Conservation (phyloP, 1,284 basidiomycete species). For the Irpex sp. region DNA sequence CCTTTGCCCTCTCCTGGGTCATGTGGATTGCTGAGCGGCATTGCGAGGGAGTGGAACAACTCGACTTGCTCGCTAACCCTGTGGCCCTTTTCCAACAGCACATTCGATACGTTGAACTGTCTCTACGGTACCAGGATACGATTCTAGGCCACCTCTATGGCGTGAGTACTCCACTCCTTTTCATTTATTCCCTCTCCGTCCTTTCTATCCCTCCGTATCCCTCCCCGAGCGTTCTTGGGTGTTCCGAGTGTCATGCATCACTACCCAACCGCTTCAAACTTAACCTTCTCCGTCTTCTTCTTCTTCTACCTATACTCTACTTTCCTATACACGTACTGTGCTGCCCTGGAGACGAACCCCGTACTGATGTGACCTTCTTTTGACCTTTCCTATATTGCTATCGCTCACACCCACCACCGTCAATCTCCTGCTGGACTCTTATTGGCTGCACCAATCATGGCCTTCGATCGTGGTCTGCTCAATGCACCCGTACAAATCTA, state of each 20-base stretch:
- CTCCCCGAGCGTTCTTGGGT: neutral
- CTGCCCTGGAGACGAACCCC: constrained; percentile 5
- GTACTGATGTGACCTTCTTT: constrained; percentile 4
- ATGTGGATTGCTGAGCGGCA: neutral
- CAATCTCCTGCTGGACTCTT: neutral
- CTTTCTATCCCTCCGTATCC: neutral
- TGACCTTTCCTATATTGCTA: constrained; percentile 1
- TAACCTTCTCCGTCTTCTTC: neutral
- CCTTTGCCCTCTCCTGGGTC: neutral
- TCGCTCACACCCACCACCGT: neutral
- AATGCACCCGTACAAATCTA: neutral
- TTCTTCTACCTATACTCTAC: neutral
- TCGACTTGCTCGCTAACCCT: constrained; percentile 1
- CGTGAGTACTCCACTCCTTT: constrained; percentile 37
- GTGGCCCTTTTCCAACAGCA: constrained; percentile 43
- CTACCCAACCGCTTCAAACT: neutral
- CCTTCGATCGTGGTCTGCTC: neutral
- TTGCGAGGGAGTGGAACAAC: neutral
- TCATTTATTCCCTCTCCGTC: constrained; percentile 2
- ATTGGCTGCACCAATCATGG: no score
- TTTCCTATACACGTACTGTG: neutral
- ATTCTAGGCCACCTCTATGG: constrained; percentile 90
- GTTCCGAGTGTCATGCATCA: neutral
- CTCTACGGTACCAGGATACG: constrained; percentile 85
- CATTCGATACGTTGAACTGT: constrained; percentile 79